Base-by-base conservation (phyloP, 1,284 basidiomycete genomes). In the Golubevia sp. region DNA sequence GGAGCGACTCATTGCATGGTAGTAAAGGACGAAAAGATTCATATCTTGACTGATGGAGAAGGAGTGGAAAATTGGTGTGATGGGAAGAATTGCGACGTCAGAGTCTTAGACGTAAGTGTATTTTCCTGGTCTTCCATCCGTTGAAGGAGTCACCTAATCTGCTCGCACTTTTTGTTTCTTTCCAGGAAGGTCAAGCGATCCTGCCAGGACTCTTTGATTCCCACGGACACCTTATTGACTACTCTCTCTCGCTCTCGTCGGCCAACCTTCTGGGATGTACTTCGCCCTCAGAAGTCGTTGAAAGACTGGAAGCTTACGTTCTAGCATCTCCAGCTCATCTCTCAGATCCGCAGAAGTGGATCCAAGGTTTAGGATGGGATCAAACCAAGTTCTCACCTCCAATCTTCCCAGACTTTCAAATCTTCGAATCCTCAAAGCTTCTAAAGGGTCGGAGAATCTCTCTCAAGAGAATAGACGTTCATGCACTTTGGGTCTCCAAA, bases 281-380 rank as follows among this genome's bases (percentile, higher is more conserved):
- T 1, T 71, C 68, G 1, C 57, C 68, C 3, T 26, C 58, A 2
- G 69, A 71, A n/a, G 60, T 72, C 3, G 62, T 70, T 34, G 34
- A 56, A 13, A 44, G 74, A 13, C 49, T 76, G 11, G 74, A 76
- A 23, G 44, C 27, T 1, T 69, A 70, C 21, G 64, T 72, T 38
- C 49, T 57, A 5, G 59, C 66, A 0, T 24, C 49, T 3, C 66
- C 70, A 13, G 51, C 67, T 11, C 59, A 71, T 13, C 55, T 68
- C 27, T 60, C 53, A 1, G 62, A 65, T 4, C 60, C 60, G n/a
- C n/a, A n/a, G n/a, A 56, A 58, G 2, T 96, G 92, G 92, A 88
- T 97, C 59, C 86, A 90, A 72, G 94, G 93, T 2, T 88, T 91
- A 86, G 94, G 94, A 3, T 97, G 94, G 94, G 92, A 97, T 79